Evolutionary conservation across 768 basidiomycete species (phyloP), one percentile per base, ranked within the genome.

Genomic region (Pleurotus tuber-regium): DNA sequence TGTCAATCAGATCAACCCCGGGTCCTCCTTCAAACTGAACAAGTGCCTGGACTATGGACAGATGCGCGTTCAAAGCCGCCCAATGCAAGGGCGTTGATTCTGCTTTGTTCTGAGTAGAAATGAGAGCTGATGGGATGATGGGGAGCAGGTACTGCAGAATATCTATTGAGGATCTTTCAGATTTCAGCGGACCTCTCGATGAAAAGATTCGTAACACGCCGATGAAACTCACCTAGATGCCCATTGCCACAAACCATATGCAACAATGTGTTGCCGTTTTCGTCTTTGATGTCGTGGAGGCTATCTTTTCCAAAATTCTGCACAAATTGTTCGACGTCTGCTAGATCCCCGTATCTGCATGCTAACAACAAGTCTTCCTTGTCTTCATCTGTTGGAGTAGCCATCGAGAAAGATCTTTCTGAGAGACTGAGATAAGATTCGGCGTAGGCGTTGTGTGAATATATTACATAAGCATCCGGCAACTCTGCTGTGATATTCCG

Each of bases 181-280:
- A 68, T 61, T 69, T 80, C 67, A 75, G 74, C 31, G 46, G 28
- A 33, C 31, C 31, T 48, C 46, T 35, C 46, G 29, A 23, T 23
- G 24, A 35, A 11, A 23, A 31, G 46, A 19, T 16, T 38, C 12
- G 35, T 23, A 35, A 21, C 29, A 18, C 29, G 43, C 11, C 24
- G n/a, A 19, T 40, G 38, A 40, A 25, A 46, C 43, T 46, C 31
- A 95, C 94, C 91, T 70, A 73, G 59, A 74, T 97, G 94, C 0
- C 94, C 94, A 67, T 98, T 98, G 1, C 80, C 94, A 51, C 82
- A 84, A 11, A 79, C 75, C 93, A 96, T 96, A 66, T 97, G 94
- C 31, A 97, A 70, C 33, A 84, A 70, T 2, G 79, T 83, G 71
- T 93, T 97, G 31, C 80, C 86, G 62, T 88, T 80, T 36, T 85